Conservation (phyloP, 2,329 filamentous ascomycete genomes). For the Hypoxylon sp. region DNA sequence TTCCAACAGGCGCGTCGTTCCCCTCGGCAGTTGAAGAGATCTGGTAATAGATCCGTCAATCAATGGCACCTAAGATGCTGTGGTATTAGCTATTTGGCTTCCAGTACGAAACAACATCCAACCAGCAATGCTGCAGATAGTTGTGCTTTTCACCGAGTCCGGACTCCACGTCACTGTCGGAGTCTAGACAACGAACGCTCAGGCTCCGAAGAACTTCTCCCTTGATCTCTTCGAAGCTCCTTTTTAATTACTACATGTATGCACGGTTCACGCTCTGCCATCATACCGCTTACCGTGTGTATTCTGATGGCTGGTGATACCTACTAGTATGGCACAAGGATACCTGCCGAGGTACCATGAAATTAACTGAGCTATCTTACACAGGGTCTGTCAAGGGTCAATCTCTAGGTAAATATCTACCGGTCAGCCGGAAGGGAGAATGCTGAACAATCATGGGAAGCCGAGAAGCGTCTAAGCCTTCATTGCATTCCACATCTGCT, state of each 20-base stretch:
- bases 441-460: conserved; percentile 8
- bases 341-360: conserved; percentile 7
- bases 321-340: conserved; percentile 3
- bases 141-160: conserved; percentile 30
- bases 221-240: conserved; percentile 10
- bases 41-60: conserved; percentile 28
- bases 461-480: conserved; percentile 12
- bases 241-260: conserved; percentile 2
- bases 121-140: conserved; percentile 14
- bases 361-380: neutral
- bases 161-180: conserved; percentile 29
- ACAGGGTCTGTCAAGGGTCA: neutral
- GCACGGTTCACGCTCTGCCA: neutral
- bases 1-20: conserved; percentile 33
- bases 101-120: conserved; percentile 12
- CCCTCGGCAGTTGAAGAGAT: conserved; percentile 35
- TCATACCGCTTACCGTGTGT: neutral
- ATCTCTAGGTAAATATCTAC: neutral
- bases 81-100: conserved; percentile 12
- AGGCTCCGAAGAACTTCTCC: conserved; percentile 10
- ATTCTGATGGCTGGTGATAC: conserved; percentile 28
- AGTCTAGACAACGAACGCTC: conserved; percentile 18
- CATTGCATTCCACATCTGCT: conserved; percentile 11
- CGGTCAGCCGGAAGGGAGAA: conserved; percentile 6
- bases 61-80: conserved; percentile 34